phyloP scores from a whole-genome alignment of 345 rosid species.

The Arabidopsis suecica region DNA sequence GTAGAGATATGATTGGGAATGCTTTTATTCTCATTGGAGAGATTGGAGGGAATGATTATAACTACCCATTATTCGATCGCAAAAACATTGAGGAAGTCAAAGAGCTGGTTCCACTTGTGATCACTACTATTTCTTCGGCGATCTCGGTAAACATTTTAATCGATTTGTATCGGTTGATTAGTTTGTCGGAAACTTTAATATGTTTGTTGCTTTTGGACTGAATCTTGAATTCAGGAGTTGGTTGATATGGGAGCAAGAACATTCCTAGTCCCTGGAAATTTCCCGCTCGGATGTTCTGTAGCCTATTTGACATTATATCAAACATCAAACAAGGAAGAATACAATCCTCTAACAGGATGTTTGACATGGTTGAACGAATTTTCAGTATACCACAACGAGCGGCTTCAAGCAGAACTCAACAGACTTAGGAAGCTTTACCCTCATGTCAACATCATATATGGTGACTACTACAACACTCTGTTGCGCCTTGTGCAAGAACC shows the following conservation, averaged over 20 bases:
- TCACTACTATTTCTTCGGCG: not conserved
- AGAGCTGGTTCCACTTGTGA: not conserved
- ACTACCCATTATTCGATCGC: not conserved
- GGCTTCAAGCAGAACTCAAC: conserved; percentile 28
- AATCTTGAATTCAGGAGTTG: not conserved
- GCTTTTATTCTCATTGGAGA: not conserved
- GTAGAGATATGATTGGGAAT: not conserved
- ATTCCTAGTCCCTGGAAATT: conserved; percentile 5
- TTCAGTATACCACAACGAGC: conserved; percentile 33
- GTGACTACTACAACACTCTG: conserved; percentile 32
- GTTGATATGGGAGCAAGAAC: conserved; percentile 9
- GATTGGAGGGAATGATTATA: not conserved
- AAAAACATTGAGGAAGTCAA: not conserved
- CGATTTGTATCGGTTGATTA: not conserved
- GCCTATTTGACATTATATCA: conserved; percentile 3
- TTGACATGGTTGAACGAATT: conserved; percentile 35
- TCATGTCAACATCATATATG: conserved; percentile 36
- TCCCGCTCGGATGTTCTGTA: not conserved
- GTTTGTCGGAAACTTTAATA: not conserved
- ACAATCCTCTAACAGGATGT: conserved; percentile 27
- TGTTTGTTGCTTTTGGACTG: not conserved
- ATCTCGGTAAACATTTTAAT: not conserved
- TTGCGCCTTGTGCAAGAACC: conserved; percentile 19
- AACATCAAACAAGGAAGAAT: conserved; percentile 14
- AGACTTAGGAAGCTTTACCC: conserved; percentile 27